Evolutionary conservation across 1,284 basidiomycete species (phyloP), one percentile per base, ranked within the genome.

Genomic region (Ceratobasidium theobromae): DNA sequence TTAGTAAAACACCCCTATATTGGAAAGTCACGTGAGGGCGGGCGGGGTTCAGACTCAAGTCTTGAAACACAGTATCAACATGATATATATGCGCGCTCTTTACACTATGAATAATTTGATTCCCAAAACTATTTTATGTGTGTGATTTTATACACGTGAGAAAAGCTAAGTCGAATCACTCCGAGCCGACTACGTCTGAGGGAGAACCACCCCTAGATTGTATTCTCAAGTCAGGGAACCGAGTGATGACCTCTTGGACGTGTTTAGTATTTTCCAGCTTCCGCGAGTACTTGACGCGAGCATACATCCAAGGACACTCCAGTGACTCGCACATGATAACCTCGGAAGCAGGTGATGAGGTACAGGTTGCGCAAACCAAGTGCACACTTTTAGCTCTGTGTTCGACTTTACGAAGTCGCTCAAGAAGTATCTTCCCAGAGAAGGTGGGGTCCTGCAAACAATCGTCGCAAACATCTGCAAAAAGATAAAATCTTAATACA

Each of bases 251-350:
- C 30, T 72, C 71, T 40, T 72, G 72, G 23, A 81, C 33, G 16
- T 73, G 73, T 32, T 75, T 73, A 32, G 84, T 70, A 41, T 79
- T 77, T 51, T 84, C 84, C 18, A 80, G 76, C 70, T 86, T 86
- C 66, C 81, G 78, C 70, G 87, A 84, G 1, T 85, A 82, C 72
- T 84, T 86, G 68, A 83, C 84, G 21, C 92, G 81, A 33, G 86
- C 84, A 72, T 86, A 97, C 33, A 93, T 75, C 83, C 91, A 88
- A 0, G 87, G 82, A 73, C 94, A 97, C 73, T 96, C 93, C 57
- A 91, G 78, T 3, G 90, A 93, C 72, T 89, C 84, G 76, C 94
- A 97, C 48, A 81, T 75, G 55, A 88, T 82, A 0, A 82, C 79
- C 66, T 94, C 92, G 3, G 75, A 77, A 1, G 79, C 75, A 1